Base-by-base conservation (phyloP, 257 asterid genomes). In the Solanum dulcamara region DNA sequence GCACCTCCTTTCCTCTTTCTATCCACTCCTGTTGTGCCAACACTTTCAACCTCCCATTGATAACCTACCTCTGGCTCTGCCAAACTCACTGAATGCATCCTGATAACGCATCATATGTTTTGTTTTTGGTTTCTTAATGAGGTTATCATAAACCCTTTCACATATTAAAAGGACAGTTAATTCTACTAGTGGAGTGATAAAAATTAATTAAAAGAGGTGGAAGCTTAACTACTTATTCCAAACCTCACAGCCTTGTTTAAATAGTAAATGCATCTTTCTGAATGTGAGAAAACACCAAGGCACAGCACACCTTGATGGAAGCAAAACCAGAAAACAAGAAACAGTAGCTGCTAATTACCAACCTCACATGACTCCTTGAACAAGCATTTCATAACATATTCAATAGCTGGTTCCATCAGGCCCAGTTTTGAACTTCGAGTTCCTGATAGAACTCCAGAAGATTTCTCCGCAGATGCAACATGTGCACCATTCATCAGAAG, bases 371-470 rank as follows among this genome's bases (percentile, higher is more conserved):
- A 89, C 86, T 93, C 92, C 88, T 90, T 90, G 89, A 93, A 92
- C 84, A 94, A 86, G 91, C 90, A 90, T 90, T 85, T 92, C 89
- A 90, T 84, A 87, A 90, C 87, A 86, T 92, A 93, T 89, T 94
- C 97, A 75, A 95, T 90, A 87, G 94, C 84, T 42, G 98, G 97
- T 86, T 94, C 98, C 86, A 94, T 91, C 87, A 94, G 85, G 86
- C 93, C 80, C 80, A 92, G 86, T 87, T 86, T 83, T 46, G 89
- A 85, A 85, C 89, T 87, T 86, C 89, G 85, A 87, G 88, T 91
- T 88, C 89, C 94, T 46, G 89, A 88, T 79, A 88, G 85, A 85
- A 81, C 88, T 82, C 81, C 64, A 79, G 89, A 75, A 44, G 87
- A 62, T 85, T 91, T 91, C 86, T 88, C 88, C 15, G 83, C 83